Evolutionary conservation across 345 rosid species (phyloP).

Genomic region (Corchorus capsularis): DNA sequence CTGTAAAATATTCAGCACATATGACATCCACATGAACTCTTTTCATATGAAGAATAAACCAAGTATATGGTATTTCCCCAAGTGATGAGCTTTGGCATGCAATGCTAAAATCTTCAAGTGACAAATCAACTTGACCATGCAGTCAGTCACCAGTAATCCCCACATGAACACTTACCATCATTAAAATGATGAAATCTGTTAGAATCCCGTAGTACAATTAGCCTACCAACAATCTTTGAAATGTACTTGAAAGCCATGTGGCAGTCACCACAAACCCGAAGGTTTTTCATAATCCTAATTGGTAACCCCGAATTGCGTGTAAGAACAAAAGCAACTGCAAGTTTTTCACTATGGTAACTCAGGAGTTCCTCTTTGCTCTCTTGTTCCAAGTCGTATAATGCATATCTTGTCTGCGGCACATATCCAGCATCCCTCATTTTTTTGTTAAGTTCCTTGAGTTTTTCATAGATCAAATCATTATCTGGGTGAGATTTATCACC

Average conservation of each 20-base stretch:
- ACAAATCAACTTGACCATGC: not conserved
- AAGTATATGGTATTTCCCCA: not conserved
- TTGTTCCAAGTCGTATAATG: constrained; percentile 73
- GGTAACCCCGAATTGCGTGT: constrained; percentile 58
- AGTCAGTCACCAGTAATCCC: constrained; percentile 71
- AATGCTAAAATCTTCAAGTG: not conserved
- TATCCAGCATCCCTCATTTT: constrained; percentile 84
- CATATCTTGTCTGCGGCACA: constrained; percentile 70
- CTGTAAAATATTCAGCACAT: constrained; percentile 9
- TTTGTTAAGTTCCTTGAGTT: constrained; percentile 68
- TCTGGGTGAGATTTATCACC: constrained; percentile 78
- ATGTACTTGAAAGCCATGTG: constrained; percentile 82
- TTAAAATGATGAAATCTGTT: constrained; percentile 90
- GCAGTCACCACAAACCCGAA: constrained; percentile 83
- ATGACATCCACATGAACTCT: not conserved
- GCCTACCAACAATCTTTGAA: constrained; percentile 63
- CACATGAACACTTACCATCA: constrained; percentile 75
- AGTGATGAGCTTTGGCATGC: not conserved
- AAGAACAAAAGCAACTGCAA: constrained; percentile 82
- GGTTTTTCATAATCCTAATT: constrained; percentile 92
- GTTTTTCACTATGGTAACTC: constrained; percentile 86
- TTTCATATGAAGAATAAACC: not conserved
- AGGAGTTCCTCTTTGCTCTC: constrained; percentile 89
- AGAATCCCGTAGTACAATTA: constrained; percentile 74
- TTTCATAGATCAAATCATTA: constrained; percentile 57